Evolutionary conservation across 2,329 filamentous ascomycete genomes (phyloP), one percentile per base, ranked within the genome.

Genomic region (Geosmithia morbida): DNA sequence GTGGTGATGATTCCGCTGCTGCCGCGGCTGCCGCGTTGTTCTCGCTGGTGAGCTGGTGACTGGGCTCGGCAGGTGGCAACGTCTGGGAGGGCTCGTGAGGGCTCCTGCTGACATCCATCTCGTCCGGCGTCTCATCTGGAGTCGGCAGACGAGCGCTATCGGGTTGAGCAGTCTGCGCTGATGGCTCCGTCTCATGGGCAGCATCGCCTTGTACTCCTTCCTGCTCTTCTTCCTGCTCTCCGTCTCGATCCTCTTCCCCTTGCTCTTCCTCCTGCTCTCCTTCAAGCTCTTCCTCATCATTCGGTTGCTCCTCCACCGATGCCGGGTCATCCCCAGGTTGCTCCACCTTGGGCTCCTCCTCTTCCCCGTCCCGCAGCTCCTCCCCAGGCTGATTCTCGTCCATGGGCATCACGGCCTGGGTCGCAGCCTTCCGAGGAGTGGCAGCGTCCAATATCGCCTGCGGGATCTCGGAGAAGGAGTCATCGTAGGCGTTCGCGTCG

Each of bases 391-490:
- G 49, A 18, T 44, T 40, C 11, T 46, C 49, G n/a, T 46, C 43
- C 2, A 44, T 44, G 7, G 19, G 16, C n/a, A 44, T n/a, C n/a
- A n/a, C 7, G 8, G 40, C 13, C 33, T 37, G 6, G 13, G 33
- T 13, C 10, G 33, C 33, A 11, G 6, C 10, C 45, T 43, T 11
- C 26, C 56, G 59, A 1, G 68, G 72, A 1, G 67, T 74, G 4
- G 71, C 74, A 26, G 71, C 71, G 14, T 64, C 65, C 3, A 78
- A 65, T 2, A 76, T 61, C 3, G 59, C 65, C 16, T 72, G 67
- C 1, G 75, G 72, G 16, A 78, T 74, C 46, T 75, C 72, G 0
- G 74, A 78, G 52, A 78, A 79, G 0, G 73, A 75, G 51, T 78
- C 74, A 1, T 77, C 71, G 43, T 75, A 73, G 26, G 58, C 45